phyloP scores from a whole-genome alignment of 441 rosid genomes.

The Kokia cookei region DNA sequence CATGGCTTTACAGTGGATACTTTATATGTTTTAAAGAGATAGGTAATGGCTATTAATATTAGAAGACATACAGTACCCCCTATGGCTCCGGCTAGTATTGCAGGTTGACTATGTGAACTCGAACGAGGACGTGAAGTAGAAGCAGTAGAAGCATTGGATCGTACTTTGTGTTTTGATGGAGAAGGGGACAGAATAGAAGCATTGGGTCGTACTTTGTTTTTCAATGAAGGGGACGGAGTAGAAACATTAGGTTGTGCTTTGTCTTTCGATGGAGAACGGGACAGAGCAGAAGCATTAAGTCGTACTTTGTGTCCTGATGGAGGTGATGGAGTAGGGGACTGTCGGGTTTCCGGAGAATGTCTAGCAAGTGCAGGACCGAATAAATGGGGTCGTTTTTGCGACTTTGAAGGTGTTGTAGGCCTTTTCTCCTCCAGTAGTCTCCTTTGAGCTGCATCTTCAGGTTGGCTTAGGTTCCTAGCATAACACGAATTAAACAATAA shows the following conservation, averaged over 20 bases:
- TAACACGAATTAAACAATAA: too few species aligned
- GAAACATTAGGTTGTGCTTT: background rate
- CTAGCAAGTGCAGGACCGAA: background rate
- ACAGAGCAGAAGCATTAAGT: background rate
- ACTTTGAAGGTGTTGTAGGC: background rate
- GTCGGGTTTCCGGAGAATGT: slow-evolving; percentile 3
- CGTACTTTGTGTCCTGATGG: background rate
- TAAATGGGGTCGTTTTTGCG: background rate
- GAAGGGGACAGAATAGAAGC: background rate
- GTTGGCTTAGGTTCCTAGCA: slow-evolving; percentile 30
- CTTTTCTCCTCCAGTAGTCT: slow-evolving; percentile 20
- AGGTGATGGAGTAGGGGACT: slow-evolving; percentile 6
- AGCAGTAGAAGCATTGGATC: background rate
- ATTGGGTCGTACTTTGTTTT: background rate
- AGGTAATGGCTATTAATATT: slow-evolving; percentile 21
- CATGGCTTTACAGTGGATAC: slow-evolving; percentile 58
- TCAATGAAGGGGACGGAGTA: background rate
- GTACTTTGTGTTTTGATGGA: background rate
- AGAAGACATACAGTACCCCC: slow-evolving; percentile 23
- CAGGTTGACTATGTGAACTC: background rate
- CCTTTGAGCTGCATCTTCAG: slow-evolving; percentile 30
- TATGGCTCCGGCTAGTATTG: slow-evolving; percentile 20
- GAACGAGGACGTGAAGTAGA: slow-evolving; percentile 1
- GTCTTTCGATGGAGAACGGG: background rate
- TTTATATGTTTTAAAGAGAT: slow-evolving; percentile 20